Evolutionary conservation across 257 asterid genomes (phyloP).

Genomic region (Nicotiana otophora): DNA sequence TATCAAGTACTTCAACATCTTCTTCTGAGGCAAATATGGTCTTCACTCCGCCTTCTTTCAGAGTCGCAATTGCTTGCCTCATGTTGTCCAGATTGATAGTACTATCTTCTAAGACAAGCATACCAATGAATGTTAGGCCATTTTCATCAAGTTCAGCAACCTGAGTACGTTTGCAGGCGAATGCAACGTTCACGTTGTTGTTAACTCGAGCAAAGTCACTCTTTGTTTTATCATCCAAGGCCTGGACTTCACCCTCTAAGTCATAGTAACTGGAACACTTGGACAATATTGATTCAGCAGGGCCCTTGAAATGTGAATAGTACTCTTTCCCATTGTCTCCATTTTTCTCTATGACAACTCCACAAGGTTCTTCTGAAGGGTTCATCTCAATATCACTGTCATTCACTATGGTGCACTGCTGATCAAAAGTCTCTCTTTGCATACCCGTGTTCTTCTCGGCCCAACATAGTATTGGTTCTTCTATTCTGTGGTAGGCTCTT

Average conservation of each 20-base stretch:
- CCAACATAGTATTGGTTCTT: conserved; percentile 13
- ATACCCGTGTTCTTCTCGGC: conserved; percentile 25
- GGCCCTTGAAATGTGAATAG: conserved; percentile 23
- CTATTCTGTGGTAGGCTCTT: neutral
- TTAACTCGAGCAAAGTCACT: neutral
- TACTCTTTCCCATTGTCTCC: neutral
- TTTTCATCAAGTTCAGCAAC: neutral
- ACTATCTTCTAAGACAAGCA: conserved; percentile 12
- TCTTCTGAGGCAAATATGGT: conserved; percentile 25
- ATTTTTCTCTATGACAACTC: conserved; percentile 14
- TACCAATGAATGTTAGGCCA: conserved; percentile 16
- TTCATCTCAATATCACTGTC: neutral
- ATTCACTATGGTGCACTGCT: neutral
- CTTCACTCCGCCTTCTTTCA: conserved; percentile 17
- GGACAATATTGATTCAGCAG: conserved; percentile 5
- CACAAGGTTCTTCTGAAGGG: conserved; percentile 7
- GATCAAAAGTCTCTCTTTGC: neutral
- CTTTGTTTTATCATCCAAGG: neutral
- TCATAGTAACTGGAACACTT: conserved; percentile 25
- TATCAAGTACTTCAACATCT: conserved; percentile 10
- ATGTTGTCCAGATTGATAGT: neutral
- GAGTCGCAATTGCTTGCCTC: neutral
- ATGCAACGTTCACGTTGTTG: conserved; percentile 20
- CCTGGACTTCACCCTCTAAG: neutral
- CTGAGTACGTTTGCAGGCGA: conserved; percentile 7